phyloP scores from a whole-genome alignment of 495 filamentous ascomycete species.

The Aspergillus baeticus region DNA sequence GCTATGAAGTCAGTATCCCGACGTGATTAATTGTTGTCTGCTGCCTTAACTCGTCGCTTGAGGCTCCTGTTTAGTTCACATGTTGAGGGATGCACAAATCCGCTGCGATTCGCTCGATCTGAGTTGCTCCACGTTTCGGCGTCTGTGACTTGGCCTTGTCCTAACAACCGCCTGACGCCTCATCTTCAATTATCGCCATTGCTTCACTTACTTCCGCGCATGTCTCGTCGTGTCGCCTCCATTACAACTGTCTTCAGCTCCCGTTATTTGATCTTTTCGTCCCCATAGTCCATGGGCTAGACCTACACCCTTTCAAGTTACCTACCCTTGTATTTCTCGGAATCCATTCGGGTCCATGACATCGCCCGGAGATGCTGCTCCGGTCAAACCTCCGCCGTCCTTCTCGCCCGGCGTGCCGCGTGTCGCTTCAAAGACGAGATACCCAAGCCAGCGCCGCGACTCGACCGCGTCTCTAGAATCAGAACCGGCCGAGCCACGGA shows the following conservation, averaged over 20 bases:
- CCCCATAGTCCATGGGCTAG: slow-evolving; percentile 34
- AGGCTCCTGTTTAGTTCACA: neutral
- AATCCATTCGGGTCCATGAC: slow-evolving; percentile 54
- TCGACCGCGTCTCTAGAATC: slow-evolving; percentile 43
- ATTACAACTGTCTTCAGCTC: neutral
- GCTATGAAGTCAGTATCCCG: neutral
- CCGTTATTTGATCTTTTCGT: neutral
- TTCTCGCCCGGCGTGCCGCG: slow-evolving; percentile 53
- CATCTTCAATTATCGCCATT: slow-evolving; percentile 15
- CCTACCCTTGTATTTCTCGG: slow-evolving; percentile 9
- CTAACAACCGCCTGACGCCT: slow-evolving; percentile 20
- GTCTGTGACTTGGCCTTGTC: slow-evolving; percentile 27
- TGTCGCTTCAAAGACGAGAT: slow-evolving; percentile 51
- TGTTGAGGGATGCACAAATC: slow-evolving; percentile 5
- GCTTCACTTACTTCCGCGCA: neutral
- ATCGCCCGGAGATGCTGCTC: slow-evolving; percentile 59
- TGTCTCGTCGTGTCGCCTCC: neutral
- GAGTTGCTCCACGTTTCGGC: slow-evolving; percentile 23
- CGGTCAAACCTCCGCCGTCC: slow-evolving; percentile 60
- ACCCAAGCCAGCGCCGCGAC: slow-evolving; percentile 36
- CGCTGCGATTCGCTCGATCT: slow-evolving; percentile 16
- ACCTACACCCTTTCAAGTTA: slow-evolving; percentile 13
- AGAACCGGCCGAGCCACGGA: slow-evolving; percentile 48
- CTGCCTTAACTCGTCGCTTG: neutral
- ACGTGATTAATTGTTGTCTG: neutral